Evolutionary conservation across 208 protist species (phyloP).

Genomic region (Leishmania mexicana): DNA sequence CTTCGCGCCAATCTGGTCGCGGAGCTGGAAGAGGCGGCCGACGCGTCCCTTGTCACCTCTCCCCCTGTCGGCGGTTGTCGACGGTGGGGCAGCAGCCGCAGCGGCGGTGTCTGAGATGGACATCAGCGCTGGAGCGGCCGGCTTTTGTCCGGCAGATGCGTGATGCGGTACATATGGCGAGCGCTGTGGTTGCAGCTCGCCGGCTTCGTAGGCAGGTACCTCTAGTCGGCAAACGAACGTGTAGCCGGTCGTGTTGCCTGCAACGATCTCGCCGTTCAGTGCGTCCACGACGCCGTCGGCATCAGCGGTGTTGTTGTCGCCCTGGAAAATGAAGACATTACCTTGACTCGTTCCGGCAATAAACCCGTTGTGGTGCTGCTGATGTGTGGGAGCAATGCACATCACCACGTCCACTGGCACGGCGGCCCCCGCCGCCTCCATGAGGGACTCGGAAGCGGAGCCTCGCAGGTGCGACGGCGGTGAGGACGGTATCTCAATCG

Average conservation of each 20-base stretch:
- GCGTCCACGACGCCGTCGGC: neutral
- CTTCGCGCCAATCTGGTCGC: neutral
- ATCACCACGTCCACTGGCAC: slow-evolving; percentile 27
- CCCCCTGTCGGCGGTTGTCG: neutral
- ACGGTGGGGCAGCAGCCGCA: neutral
- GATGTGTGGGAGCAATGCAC: slow-evolving; percentile 42
- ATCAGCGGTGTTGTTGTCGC: slow-evolving; percentile 6
- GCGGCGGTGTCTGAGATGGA: neutral
- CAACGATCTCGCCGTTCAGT: slow-evolving; percentile 1
- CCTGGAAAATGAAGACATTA: slow-evolving; percentile 75
- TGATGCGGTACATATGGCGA: neutral
- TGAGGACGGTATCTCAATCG: slow-evolving; percentile 38
- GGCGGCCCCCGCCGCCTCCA: neutral
- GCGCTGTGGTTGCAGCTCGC: slow-evolving; percentile 8
- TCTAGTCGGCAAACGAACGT: slow-evolving; percentile 29
- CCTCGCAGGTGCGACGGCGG: neutral
- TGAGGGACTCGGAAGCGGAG: neutral
- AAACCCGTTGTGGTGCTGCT: slow-evolving; percentile 47
- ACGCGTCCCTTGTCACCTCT: neutral
- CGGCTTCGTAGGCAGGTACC: slow-evolving; percentile 22
- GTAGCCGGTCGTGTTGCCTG: slow-evolving; percentile 13
- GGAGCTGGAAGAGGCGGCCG: slow-evolving; percentile 15
- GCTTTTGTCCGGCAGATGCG: neutral
- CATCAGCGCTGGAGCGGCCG: slow-evolving; percentile 10
- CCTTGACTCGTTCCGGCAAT: slow-evolving; percentile 75